Evolutionary conservation across 1,284 basidiomycete genomes (phyloP).

Genomic region (Taiwanofungus camphoratus): DNA sequence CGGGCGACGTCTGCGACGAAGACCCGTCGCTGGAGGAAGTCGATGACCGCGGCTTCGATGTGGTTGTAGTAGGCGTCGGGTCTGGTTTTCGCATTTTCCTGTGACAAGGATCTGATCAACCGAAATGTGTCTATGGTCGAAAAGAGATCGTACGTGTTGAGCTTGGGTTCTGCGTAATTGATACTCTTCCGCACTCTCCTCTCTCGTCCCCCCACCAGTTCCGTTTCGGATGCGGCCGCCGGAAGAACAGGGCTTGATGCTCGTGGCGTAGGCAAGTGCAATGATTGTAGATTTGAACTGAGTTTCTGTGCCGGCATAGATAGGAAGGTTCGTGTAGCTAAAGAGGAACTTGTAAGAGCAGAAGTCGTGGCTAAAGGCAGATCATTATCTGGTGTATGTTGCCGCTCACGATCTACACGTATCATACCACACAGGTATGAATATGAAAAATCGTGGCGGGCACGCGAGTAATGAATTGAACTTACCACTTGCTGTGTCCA

Average conservation of each 20-base stretch:
- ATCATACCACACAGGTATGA: slow-evolving; percentile 1
- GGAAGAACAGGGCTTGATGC: slow-evolving; percentile 43
- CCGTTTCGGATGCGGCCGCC: slow-evolving; percentile 32
- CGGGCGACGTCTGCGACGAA: slow-evolving; percentile 12
- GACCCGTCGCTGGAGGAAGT: slow-evolving; percentile 14
- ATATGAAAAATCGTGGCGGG: slow-evolving; percentile 11
- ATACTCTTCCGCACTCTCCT: slow-evolving; percentile 73
- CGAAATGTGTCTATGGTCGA: slow-evolving; percentile 4
- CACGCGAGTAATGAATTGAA: not conserved
- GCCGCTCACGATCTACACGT: slow-evolving; percentile 37
- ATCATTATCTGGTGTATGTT: slow-evolving; percentile 34
- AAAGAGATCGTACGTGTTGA: slow-evolving; percentile 70
- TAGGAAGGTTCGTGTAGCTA: slow-evolving; percentile 34
- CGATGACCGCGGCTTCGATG: slow-evolving; percentile 29
- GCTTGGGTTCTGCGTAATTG: slow-evolving; percentile 85
- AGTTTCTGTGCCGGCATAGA: slow-evolving; percentile 32
- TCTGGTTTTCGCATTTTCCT: slow-evolving; percentile 92
- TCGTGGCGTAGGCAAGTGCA: slow-evolving; percentile 38
- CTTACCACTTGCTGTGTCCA: slow-evolving; percentile 32
- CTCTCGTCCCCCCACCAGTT: slow-evolving; percentile 47
- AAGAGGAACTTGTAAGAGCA: slow-evolving; percentile 23
- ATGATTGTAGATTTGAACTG: slow-evolving; percentile 20
- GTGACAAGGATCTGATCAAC: slow-evolving; percentile 12
- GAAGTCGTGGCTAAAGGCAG: slow-evolving; percentile 27
- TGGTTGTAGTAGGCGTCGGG: slow-evolving; percentile 33